Base-by-base conservation (phyloP, 768 basidiomycete species). In the Mycena leptocephala region DNA sequence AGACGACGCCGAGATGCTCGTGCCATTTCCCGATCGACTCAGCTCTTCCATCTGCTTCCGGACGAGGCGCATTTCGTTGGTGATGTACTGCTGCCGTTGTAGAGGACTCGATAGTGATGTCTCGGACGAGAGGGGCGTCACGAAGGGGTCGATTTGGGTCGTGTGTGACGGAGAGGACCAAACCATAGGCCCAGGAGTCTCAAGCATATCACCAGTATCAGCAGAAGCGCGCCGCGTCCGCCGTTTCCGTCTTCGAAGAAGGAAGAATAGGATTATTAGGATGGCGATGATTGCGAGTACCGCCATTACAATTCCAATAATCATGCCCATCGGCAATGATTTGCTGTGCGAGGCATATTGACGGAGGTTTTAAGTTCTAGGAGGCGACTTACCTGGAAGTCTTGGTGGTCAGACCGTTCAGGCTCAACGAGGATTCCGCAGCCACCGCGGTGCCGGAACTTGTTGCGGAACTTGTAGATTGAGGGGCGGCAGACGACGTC, bases 1-100 rank as follows among this genome's bases (percentile, higher is more conserved):
- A 18, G 41, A 51, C 2, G 24, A 32, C 18, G 35, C 37, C n/a
- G 61, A 41, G 3, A 20, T 26, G 48, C 24, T 58, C 18, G n/a
- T 33, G 26, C 51, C 26, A 10, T 71, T 48, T 14, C 18, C 33
- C 5, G 61, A 55, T 48, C 70, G 70, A 24, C 62, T 46, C 28
- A 72, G 53, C 37, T 72, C 70, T 48, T 63, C 70, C 62, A 72
- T 64, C 26, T 43, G 70, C 51, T 72, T 64, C 51, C 70, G 70
- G 5, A 72, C 62, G 46, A 72, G 70, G 9, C 61, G 59, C 59
- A 71, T 71, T 20, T 72, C 70, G 53, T 64, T 64, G 37, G 51
- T 72, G 61, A 64, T 53, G 28, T 63, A 18, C 70, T 63, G 55
- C 53, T 72, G 62, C 39, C 70, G 70, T 56, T 72, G 62, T 3